Percentiles rank a stretch among this genome's conserved stretches.
Conservation (phyloP, 2,329 filamentous ascomycete genomes). For the Pseudocercospora fuligena region DNA sequence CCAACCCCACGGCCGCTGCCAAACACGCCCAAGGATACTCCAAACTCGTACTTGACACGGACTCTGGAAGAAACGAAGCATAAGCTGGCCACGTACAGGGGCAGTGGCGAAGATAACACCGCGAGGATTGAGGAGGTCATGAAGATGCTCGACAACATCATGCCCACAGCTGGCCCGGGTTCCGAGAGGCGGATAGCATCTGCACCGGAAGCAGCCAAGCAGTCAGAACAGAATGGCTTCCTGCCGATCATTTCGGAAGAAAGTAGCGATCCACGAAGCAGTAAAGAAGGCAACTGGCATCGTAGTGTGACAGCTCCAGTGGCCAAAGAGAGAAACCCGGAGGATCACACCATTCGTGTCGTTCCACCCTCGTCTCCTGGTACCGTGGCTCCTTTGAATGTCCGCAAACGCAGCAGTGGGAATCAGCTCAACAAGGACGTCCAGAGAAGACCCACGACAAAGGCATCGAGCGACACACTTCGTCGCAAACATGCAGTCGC, state of each 20-base stretch:
- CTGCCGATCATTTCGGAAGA: constrained; percentile 61
- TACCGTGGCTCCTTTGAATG: constrained; percentile 59
- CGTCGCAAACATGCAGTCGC: constrained; percentile 23
- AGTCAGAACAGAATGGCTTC: constrained; percentile 39
- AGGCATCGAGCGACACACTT: constrained; percentile 30
- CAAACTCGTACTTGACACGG: constrained; percentile 57
- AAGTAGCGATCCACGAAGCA: constrained; percentile 39
- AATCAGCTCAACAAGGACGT: constrained; percentile 33
- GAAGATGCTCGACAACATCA: constrained; percentile 46
- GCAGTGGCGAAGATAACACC: constrained; percentile 52
- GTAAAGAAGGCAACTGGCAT: constrained; percentile 44
- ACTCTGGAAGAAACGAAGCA: constrained; percentile 64
- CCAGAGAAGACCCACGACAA: constrained; percentile 21
- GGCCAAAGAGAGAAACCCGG: constrained; percentile 37
- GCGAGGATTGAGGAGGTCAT: constrained; percentile 65
- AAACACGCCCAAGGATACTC: constrained; percentile 52
- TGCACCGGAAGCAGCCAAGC: constrained; percentile 46
- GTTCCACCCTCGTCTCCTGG: constrained; percentile 58
- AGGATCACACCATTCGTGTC: constrained; percentile 59
- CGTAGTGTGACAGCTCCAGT: constrained; percentile 50
- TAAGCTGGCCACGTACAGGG: constrained; percentile 58
- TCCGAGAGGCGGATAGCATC: constrained; percentile 51
- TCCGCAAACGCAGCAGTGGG: constrained; percentile 54
- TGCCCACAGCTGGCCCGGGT: constrained; percentile 33
- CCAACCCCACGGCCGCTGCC: constrained; percentile 49